Percentiles rank a stretch among this genome's conserved stretches.
These are phyloP conservation scores for Phyllostachys edulis DNA, from an alignment of 176 grass and related monocot species.

Conservation along the genomic window DNA sequence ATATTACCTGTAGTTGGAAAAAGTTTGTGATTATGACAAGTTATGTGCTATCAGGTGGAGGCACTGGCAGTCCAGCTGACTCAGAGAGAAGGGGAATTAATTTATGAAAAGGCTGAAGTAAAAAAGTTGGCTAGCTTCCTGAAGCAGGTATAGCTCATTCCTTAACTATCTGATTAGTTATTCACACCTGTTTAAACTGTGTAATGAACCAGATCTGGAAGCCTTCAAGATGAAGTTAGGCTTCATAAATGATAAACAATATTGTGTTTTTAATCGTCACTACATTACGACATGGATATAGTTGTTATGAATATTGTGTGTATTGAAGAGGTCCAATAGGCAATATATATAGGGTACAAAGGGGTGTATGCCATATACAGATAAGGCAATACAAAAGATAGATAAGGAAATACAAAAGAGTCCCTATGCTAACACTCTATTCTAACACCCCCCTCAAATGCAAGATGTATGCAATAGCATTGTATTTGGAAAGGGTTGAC, in stretches of 20 bases:
- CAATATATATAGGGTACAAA: too few relatives aligned
- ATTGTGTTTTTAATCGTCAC: not conserved
- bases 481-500: too few relatives aligned
- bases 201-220: not conserved
- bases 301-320: too few relatives aligned
- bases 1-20: slow-evolving; percentile 7
- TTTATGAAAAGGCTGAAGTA: slow-evolving; percentile 96
- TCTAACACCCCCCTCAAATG: too few relatives aligned
- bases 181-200: not conserved
- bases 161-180: slow-evolving; percentile 24
- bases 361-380: too few relatives aligned
- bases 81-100: slow-evolving; percentile 93
- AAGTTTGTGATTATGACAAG: not conserved
- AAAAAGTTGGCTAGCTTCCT: slow-evolving; percentile 88
- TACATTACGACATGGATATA: not conserved
- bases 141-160: slow-evolving; percentile 60
- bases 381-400: too few relatives aligned
- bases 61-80: slow-evolving; percentile 90
- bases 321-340: too few relatives aligned
- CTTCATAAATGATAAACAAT: slow-evolving; percentile 13
- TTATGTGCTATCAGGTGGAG: slow-evolving; percentile 66
- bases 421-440: too few relatives aligned
- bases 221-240: not conserved
- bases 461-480: too few relatives aligned
- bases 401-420: too few relatives aligned